These are phyloP conservation scores for Agaricus sinodeliciosus DNA, from an alignment of 768 basidiomycete genomes.

Conservation along the genomic window DNA sequence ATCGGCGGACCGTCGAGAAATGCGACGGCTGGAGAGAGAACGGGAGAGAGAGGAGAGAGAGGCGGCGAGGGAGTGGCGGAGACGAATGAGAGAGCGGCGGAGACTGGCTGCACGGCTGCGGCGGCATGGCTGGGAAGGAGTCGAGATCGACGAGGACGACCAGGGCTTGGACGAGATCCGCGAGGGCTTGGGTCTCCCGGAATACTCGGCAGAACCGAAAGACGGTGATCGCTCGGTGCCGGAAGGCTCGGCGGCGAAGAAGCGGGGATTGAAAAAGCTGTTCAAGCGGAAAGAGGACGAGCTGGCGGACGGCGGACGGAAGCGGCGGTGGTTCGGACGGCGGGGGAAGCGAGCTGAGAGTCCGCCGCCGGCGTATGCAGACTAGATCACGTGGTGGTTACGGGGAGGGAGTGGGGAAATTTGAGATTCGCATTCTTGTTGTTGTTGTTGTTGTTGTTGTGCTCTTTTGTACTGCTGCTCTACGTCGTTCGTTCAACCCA, in stretches of 20 bases:
- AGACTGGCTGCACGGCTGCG: not conserved
- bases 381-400: not conserved
- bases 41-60: not conserved
- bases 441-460: slow-evolving; percentile 7
- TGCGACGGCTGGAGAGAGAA: not conserved
- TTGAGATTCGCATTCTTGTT: no score
- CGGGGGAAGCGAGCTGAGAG: not conserved
- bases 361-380: not conserved
- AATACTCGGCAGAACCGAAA: not conserved
- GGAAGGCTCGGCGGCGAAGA: not conserved
- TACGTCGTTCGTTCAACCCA: slow-evolving; percentile 17
- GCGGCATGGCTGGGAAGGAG: not conserved
- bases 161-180: not conserved
- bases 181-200: not conserved
- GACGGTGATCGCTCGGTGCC: not conserved
- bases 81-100: not conserved
- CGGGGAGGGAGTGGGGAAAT: not conserved
- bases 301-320: not conserved
- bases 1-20: not conserved
- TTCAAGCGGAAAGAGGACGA: not conserved
- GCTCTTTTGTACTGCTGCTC: slow-evolving; percentile 10
- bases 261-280: not conserved
- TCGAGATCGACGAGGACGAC: not conserved
- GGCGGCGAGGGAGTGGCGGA: not conserved
- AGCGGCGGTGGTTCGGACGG: not conserved